A percentile compares a stretch with the other conserved stretches of the same genome.
Evolutionary conservation across 116 monocot genomes (phyloP).

Genomic region (Posidonia oceanica): DNA sequence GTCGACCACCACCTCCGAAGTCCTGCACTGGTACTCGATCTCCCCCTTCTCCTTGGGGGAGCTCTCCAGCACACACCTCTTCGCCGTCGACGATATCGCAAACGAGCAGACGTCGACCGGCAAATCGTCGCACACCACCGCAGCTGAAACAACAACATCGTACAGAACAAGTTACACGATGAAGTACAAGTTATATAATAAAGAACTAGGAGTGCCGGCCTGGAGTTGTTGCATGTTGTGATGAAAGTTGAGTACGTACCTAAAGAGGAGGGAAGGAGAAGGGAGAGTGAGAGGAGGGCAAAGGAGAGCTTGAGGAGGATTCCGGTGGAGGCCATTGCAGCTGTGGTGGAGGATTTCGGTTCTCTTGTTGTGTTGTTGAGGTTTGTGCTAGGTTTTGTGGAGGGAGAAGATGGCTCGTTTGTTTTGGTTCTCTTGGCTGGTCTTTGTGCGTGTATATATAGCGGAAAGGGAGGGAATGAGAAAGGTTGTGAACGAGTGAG

Average conservation of each 20-base stretch:
- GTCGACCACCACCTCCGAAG: slow-evolving; percentile 58
- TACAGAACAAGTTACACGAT: too few species aligned
- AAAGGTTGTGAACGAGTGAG: too few species aligned
- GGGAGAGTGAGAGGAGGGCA: not conserved
- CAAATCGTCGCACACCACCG: slow-evolving; percentile 57
- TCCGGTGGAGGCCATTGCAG: too few species aligned
- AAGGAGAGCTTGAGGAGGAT: too few species aligned
- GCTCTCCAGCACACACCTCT: slow-evolving; percentile 69
- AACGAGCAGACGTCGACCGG: slow-evolving; percentile 53
- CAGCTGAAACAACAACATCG: not conserved
- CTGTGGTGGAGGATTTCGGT: too few species aligned
- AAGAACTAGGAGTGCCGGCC: not conserved
- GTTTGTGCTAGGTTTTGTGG: too few species aligned
- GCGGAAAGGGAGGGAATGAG: too few species aligned
- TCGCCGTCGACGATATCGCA: slow-evolving; percentile 42
- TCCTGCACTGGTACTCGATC: slow-evolving; percentile 55
- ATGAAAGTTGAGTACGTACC: slow-evolving; percentile 10
- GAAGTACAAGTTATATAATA: not conserved
- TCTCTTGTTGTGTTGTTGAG: too few species aligned
- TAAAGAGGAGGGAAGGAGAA: slow-evolving; percentile 20
- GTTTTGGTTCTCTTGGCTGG: too few species aligned
- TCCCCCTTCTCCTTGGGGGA: slow-evolving; percentile 8
- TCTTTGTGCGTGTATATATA: too few species aligned
- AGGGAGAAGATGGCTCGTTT: too few species aligned
- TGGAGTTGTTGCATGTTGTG: not conserved